These are phyloP conservation scores for Pelargonium nanum DNA, from an alignment of 345 rosid genomes.

Conservation along the genomic window DNA sequence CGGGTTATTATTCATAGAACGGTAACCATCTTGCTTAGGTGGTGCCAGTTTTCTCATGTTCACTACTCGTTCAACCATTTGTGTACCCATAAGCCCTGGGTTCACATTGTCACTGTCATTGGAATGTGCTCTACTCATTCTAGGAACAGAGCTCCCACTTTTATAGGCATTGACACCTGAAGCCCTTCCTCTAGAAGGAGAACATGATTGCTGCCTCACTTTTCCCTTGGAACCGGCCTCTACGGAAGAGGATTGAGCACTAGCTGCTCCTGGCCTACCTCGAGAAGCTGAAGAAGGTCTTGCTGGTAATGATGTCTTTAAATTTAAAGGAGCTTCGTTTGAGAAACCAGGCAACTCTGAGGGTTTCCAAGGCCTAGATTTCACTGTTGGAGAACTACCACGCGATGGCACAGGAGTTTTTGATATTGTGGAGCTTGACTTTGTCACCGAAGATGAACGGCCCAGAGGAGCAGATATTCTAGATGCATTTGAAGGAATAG, in stretches of 20 bases:
- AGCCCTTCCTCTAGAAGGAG: slow-evolving; percentile 55
- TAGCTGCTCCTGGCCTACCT: slow-evolving; percentile 44
- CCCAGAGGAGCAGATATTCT: slow-evolving; percentile 22
- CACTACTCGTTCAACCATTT: slow-evolving; percentile 85
- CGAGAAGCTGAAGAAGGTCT: slow-evolving; percentile 52
- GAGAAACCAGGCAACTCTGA: slow-evolving; percentile 55
- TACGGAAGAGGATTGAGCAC: slow-evolving; percentile 29
- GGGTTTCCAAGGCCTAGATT: slow-evolving; percentile 43
- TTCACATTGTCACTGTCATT: slow-evolving; percentile 50
- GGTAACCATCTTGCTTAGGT: slow-evolving; percentile 42
- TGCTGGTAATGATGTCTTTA: slow-evolving; percentile 37
- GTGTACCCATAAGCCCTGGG: slow-evolving; percentile 60
- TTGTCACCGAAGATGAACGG: slow-evolving; percentile 43
- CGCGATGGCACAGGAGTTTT: slow-evolving; percentile 34
- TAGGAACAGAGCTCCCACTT: slow-evolving; percentile 32
- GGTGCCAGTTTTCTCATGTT: slow-evolving; percentile 81
- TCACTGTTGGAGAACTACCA: slow-evolving; percentile 49
- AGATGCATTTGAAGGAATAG: slow-evolving; percentile 32
- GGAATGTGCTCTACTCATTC: slow-evolving; percentile 24
- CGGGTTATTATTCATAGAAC: slow-evolving; percentile 18
- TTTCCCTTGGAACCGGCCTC: slow-evolving; percentile 36
- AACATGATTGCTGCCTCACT: slow-evolving; percentile 24
- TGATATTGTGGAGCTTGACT: slow-evolving; percentile 22
- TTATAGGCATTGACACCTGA: slow-evolving; percentile 24
- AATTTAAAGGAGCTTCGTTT: slow-evolving; percentile 48